A percentile compares a stretch with the other conserved stretches of the same genome.
phyloP scores from a whole-genome alignment of 108 stramenopile genomes.

The Discostella pseudostelligera region DNA sequence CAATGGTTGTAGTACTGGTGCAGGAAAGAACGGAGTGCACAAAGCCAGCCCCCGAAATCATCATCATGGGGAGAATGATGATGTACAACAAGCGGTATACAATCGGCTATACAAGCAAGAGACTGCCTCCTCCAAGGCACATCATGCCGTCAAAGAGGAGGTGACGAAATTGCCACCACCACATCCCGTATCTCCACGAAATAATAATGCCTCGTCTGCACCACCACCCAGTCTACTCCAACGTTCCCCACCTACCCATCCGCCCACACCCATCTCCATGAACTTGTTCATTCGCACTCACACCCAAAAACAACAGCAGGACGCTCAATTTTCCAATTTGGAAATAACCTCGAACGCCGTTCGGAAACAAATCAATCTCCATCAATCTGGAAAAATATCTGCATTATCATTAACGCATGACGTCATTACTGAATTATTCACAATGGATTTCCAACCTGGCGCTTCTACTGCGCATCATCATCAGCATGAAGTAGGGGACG shows the following conservation, averaged over 20 bases:
- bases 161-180: too few species aligned
- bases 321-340: not conserved
- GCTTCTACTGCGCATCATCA: too few species aligned
- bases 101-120: constrained; percentile 20
- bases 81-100: not conserved
- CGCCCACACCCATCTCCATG: constrained; percentile 5
- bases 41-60: constrained; percentile 4
- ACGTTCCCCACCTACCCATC: not conserved
- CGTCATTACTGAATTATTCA: constrained; percentile 13
- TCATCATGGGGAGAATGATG: not conserved
- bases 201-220: not conserved
- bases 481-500: too few species aligned
- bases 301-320: constrained; percentile 1
- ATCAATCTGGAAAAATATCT: constrained; percentile 6
- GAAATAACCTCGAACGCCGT: not conserved
- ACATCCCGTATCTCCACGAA: not conserved
- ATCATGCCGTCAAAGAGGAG: constrained; percentile 1
- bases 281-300: too few species aligned
- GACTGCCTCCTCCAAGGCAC: constrained; percentile 18
- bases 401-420: constrained; percentile 5
- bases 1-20: not conserved
- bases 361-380: constrained; percentile 12
- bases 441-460: constrained; percentile 4
- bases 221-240: constrained; percentile 13
- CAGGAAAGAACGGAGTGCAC: not conserved